Evolutionary conservation across 371 early-diverging fungal species (phyloP), one percentile per base, ranked within the genome.

Genomic region (Nematocida sp.): DNA sequence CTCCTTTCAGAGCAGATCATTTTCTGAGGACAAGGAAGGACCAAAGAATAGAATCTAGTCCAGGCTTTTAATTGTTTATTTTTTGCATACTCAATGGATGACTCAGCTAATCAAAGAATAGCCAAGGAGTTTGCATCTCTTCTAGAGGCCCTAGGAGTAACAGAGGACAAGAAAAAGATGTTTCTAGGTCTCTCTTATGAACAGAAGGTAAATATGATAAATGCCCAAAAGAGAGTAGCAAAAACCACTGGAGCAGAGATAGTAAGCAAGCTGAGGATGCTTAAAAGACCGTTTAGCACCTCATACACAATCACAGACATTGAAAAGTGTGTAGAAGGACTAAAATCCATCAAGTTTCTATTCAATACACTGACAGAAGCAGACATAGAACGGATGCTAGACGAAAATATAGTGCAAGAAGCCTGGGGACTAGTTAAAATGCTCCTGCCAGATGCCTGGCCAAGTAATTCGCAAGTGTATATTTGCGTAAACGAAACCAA

Each of bases 121-220:
- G 45, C 29, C 15, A 15, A 54, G 41, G 65, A 65, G 32, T 65
- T 65, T 53, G 21, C n/a, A 23, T 38, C 41, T 21, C 23, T 65
- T 21, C 23, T 65, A 23, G 27, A 51, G 23, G 41, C 3, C 19
- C 5, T 65, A 21, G 65, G 65, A 53, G 53, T 65, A 23, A 54
- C 53, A 48, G 65, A 54, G 13, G 40, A 52, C 11, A 34, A 43
- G 17, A 65, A 53, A 31, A 52, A 52, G 29, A n/a, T 25, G 3
- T n/a, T 65, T 5, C 31, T 65, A 5, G 34, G 19, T 1, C 52
- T 65, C 13, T 29, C 65, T 34, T 7, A 3, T 17, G 65, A 65
- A 45, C 65, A 65, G 29, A 52, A 53, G 27, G 11, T 51, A 21
- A 15, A 31, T 31, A 65, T 65, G 65, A n/a, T 65, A n/a, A 19